Base-by-base conservation (phyloP, 2,329 filamentous ascomycete genomes). In the Fusarium torreyae region DNA sequence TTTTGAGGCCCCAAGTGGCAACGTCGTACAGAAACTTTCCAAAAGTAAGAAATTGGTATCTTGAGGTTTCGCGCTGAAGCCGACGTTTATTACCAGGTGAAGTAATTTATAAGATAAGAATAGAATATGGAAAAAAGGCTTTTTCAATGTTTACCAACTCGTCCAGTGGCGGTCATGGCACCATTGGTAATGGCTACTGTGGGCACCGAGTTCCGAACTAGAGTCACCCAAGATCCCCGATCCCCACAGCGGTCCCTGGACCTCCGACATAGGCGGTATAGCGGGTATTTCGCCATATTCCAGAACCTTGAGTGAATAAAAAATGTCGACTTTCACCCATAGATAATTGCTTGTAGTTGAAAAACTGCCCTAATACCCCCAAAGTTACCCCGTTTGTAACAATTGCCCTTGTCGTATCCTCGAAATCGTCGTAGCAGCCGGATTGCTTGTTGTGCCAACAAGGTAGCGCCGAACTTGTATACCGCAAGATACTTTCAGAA, bases 191-290 rank as follows among this genome's bases (percentile, higher is more conserved):
- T 43, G 38, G 33, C 36, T 63, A 24, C 3, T 40, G 50, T 67
- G 55, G 63, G 38, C 48, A 38, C 69, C 69, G 69, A 71, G 52
- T 65, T 57, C 68, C 69, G 62, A 45, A 22, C 48, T 48, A 48
- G 28, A 39, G 57, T 55, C n/a, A 40, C 54, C 52, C 40, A 39
- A 22, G 33, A 48, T 22, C 51, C 26, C 17, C 31, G 45, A 36
- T 53, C 43, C 24, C 64, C 63, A 66, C 45, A 38, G 24, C 24
- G 39, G 38, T 60, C 44, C 56, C 50, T 43, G 45, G 17, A 40
- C 34, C 45, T 52, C 59, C 46, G 53, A 57, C 46, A 34, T 46
- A 40, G 57, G 40, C 53, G 61, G 43, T 43, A 59, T 70, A 70
- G 64, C 45, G 46, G 40, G 68, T 57, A 63, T 70, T 54, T 49